Evolutionary conservation across 1,139 yeast species (phyloP).

Genomic region (Yamadazyma mexicana): DNA sequence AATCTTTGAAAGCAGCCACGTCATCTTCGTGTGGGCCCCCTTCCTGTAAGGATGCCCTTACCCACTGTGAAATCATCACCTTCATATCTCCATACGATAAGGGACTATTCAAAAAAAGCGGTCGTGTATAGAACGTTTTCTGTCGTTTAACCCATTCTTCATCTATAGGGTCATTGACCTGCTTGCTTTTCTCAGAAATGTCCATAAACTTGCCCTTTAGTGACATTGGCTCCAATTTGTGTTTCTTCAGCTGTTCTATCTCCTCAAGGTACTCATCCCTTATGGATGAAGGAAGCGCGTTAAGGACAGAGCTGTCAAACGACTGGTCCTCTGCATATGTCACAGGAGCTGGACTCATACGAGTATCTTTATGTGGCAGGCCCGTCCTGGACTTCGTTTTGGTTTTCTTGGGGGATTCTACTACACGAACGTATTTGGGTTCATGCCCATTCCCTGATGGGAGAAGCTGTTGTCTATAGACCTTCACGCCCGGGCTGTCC

Average conservation of each 20-base stretch:
- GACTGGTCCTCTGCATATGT: conserved; percentile 13
- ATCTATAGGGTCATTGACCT: conserved; percentile 21
- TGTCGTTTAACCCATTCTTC: conserved; percentile 27
- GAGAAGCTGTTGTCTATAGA: conserved; percentile 42
- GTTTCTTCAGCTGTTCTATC: conserved; percentile 29
- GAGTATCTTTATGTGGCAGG: conserved; percentile 14
- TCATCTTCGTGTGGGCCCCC: conserved; percentile 65
- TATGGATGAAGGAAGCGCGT: conserved; percentile 49
- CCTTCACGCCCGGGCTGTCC: conserved; percentile 17
- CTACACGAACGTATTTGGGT: conserved; percentile 35
- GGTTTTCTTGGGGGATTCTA: conserved; percentile 31
- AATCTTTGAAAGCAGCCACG: conserved; percentile 35
- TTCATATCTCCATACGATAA: conserved; percentile 35
- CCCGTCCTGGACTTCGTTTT: conserved; percentile 13
- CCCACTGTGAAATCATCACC: conserved; percentile 47
- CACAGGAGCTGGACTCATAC: conserved; percentile 9
- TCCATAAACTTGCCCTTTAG: conserved; percentile 31
- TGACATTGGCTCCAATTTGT: conserved; percentile 27
- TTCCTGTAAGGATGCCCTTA: conserved; percentile 37
- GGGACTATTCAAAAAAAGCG: conserved; percentile 36
- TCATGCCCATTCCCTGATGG: conserved; percentile 25
- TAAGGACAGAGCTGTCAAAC: conserved; percentile 42
- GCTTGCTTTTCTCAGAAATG: conserved; percentile 19
- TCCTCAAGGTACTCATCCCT: conserved; percentile 44
- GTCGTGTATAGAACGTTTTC: conserved; percentile 19